Conservation (phyloP, 129 eudicot species). For the Dittrichia graveolens region DNA sequence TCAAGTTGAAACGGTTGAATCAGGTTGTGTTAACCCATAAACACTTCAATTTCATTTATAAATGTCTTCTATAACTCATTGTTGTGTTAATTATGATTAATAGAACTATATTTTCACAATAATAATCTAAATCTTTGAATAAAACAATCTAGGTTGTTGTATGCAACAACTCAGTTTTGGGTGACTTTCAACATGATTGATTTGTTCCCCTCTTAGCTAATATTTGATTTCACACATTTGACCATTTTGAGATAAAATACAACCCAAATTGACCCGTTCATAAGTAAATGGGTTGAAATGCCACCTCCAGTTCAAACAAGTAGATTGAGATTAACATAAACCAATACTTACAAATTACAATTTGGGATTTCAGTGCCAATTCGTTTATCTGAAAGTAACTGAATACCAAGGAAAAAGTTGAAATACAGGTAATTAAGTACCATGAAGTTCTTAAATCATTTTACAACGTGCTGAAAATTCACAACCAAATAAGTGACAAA, state of each 20-base stretch:
- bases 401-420: slow-evolving; percentile 29
- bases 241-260: not conserved
- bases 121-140: not conserved
- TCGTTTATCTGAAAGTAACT: slow-evolving; percentile 66
- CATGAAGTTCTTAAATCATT: not conserved
- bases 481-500: not conserved
- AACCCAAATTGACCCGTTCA: not conserved
- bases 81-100: not conserved
- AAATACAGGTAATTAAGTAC: not conserved
- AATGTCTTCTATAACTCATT: not conserved
- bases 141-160: not conserved
- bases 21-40: not conserved
- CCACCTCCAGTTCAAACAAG: slow-evolving; percentile 4
- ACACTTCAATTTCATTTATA: not conserved
- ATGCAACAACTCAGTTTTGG: not conserved
- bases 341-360: slow-evolving; percentile 58
- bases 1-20: not conserved
- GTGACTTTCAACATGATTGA: not conserved
- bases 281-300: not conserved
- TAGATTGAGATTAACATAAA: not conserved
- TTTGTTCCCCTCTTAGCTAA: not conserved
- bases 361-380: slow-evolving; percentile 74
- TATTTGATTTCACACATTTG: not conserved
- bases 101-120: not conserved
- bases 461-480: not conserved